Evolutionary conservation across 2,329 filamentous ascomycete genomes (phyloP).

Genomic region (Clonostachys rosea): DNA sequence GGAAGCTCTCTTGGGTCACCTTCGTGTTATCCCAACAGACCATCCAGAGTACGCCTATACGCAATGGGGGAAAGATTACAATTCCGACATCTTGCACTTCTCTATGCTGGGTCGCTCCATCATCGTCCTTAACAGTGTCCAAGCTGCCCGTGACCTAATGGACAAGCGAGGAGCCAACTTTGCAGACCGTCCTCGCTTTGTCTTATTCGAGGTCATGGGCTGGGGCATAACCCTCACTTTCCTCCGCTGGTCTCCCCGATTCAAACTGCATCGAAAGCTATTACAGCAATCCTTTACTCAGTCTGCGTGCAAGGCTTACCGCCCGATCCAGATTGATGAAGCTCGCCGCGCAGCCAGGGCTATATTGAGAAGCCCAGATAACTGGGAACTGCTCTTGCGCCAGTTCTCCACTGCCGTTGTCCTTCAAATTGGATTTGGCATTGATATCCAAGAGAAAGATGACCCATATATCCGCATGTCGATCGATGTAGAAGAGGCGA

Average conservation of each 20-base stretch:
- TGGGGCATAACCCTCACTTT: constrained; percentile 42
- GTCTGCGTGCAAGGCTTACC: constrained; percentile 25
- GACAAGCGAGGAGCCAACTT: constrained; percentile 39
- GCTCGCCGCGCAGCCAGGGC: constrained; percentile 17
- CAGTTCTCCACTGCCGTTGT: constrained; percentile 34
- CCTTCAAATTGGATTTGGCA: constrained; percentile 35
- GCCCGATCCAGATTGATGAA: constrained; percentile 26
- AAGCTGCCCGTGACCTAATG: constrained; percentile 35
- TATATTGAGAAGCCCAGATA: constrained; percentile 18
- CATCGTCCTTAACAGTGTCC: constrained; percentile 36
- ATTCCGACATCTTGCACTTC: constrained; percentile 22
- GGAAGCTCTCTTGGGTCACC: constrained; percentile 35
- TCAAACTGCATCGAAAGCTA: constrained; percentile 35
- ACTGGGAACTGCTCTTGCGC: constrained; percentile 28
- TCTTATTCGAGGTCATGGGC: constrained; percentile 34
- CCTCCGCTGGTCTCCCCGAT: constrained; percentile 31
- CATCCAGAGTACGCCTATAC: constrained; percentile 22
- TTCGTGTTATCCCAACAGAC: constrained; percentile 30
- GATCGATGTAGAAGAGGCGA: constrained; percentile 17
- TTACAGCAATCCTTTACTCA: constrained; percentile 37
- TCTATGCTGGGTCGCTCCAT: constrained; percentile 24
- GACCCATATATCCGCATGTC: constrained; percentile 35
- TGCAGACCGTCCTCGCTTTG: constrained; percentile 37
- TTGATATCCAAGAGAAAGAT: constrained; percentile 24
- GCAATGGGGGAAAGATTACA: constrained; percentile 40